Percentiles rank a stretch among this genome's conserved stretches.
These are phyloP conservation scores for Pythium dissotocum DNA, from an alignment of 352 stramenopile species.

Conservation along the genomic window DNA sequence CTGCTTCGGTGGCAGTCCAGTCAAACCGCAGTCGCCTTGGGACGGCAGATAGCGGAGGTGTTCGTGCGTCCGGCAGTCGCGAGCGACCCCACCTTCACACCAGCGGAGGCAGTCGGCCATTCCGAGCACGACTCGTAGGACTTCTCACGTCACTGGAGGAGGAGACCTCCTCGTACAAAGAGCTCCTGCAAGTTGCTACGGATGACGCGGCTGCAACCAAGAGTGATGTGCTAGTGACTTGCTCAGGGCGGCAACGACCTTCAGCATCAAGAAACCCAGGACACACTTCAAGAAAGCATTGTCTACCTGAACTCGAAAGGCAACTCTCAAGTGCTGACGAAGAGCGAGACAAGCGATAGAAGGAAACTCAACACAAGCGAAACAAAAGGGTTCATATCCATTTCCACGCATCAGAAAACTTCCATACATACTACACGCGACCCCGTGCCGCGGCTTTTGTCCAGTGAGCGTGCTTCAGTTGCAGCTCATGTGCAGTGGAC, in stretches of 20 bases:
- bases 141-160: constrained; percentile 71
- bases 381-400: not conserved
- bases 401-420: not conserved
- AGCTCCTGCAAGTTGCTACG: constrained; percentile 20
- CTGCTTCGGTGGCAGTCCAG: not conserved
- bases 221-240: not conserved
- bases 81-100: constrained; percentile 14
- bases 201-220: not conserved
- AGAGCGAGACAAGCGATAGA: not conserved
- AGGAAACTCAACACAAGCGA: not conserved
- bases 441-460: not conserved
- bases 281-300: constrained; percentile 1
- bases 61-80: not conserved
- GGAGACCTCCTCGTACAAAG: constrained; percentile 55
- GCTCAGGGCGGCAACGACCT: not conserved
- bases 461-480: not conserved
- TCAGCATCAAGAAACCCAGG: not conserved
- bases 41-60: not conserved
- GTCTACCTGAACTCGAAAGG: constrained; percentile 5
- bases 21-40: not conserved
- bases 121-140: constrained; percentile 60
- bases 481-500: not conserved
- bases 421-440: not conserved
- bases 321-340: not conserved
- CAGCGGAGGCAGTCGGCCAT: constrained; percentile 31